Conservation (phyloP, 306 rosid species). For the Vicia faba region DNA sequence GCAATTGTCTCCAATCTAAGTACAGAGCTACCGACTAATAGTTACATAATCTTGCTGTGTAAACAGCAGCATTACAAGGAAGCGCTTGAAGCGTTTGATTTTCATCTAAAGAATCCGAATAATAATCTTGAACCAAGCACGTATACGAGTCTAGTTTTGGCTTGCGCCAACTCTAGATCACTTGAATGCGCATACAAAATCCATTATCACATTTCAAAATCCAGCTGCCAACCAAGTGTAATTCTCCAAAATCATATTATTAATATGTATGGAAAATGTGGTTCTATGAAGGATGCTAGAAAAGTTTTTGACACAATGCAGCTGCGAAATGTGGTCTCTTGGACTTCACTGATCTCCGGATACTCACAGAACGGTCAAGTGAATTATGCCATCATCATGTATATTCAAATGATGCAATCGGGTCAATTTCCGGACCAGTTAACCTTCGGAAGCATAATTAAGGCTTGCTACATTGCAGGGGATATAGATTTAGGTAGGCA, state of each 20-base stretch:
- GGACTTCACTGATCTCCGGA: constrained; percentile 81
- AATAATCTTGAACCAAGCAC: constrained; percentile 50
- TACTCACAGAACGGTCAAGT: constrained; percentile 58
- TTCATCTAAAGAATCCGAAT: constrained; percentile 36
- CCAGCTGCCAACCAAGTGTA: constrained; percentile 47
- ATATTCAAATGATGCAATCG: constrained; percentile 56
- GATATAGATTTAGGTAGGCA: constrained; percentile 58
- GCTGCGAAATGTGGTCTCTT: constrained; percentile 63
- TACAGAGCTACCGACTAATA: constrained; percentile 44
- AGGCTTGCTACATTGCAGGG: constrained; percentile 59
- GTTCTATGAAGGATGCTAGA: constrained; percentile 67
- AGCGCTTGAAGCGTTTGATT: constrained; percentile 65
- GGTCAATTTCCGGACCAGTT: constrained; percentile 65
- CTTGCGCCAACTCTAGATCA: constrained; percentile 64
- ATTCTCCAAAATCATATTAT: constrained; percentile 67
- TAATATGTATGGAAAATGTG: constrained; percentile 78
- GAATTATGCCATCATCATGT: constrained; percentile 58
- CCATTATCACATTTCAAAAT: constrained; percentile 52
- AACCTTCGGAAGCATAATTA: constrained; percentile 70
- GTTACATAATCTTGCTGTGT: constrained; percentile 53
- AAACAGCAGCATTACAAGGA: constrained; percentile 54
- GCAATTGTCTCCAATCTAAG: constrained; percentile 30
- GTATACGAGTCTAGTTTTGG: constrained; percentile 54
- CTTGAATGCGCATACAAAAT: constrained; percentile 59
- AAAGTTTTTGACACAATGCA: constrained; percentile 68